These are phyloP conservation scores for Roridomyces roridus DNA, from an alignment of 768 basidiomycete species.

Conservation along the genomic window DNA sequence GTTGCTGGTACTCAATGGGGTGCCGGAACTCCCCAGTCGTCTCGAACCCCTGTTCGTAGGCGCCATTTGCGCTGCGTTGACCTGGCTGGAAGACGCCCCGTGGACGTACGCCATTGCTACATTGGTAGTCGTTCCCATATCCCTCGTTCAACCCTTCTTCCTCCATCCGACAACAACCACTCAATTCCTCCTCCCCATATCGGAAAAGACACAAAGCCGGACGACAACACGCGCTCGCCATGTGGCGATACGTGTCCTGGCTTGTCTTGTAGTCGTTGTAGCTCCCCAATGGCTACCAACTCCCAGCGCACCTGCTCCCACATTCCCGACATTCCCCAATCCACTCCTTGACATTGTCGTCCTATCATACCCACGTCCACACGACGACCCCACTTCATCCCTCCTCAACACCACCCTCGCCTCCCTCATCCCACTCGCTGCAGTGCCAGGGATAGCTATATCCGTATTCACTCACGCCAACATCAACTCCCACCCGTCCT, in stretches of 20 bases:
- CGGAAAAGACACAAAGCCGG: conserved; percentile 17
- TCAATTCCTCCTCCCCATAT: background rate
- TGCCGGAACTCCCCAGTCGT: conserved; percentile 9
- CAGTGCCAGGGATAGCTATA: conserved; percentile 30
- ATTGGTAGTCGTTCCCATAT: conserved; percentile 28
- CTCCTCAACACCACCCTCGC: conserved; percentile 43
- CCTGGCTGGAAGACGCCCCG: conserved; percentile 40
- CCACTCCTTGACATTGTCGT: conserved; percentile 47
- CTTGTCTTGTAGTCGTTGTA: conserved; percentile 18
- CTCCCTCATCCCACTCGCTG: conserved; percentile 41
- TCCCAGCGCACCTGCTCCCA: conserved; percentile 21
- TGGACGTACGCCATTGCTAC: conserved; percentile 45
- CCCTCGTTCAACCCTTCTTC: conserved; percentile 19
- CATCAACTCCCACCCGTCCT: conserved; percentile 33
- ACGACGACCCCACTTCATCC: conserved; percentile 31
- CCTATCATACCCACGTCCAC: conserved; percentile 45
- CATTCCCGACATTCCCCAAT: conserved; percentile 24
- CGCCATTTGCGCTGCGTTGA: conserved; percentile 21
- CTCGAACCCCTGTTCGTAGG: conserved; percentile 20
- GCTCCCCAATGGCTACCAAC: background rate
- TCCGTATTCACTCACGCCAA: conserved; percentile 47
- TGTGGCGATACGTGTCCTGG: conserved; percentile 23
- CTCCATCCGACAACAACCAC: conserved; percentile 8
- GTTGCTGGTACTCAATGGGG: conserved; percentile 23
- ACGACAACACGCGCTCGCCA: conserved; percentile 7